Conservation (phyloP, 192 early-diverging fungal genomes). For the Chytriomyces sp. region DNA sequence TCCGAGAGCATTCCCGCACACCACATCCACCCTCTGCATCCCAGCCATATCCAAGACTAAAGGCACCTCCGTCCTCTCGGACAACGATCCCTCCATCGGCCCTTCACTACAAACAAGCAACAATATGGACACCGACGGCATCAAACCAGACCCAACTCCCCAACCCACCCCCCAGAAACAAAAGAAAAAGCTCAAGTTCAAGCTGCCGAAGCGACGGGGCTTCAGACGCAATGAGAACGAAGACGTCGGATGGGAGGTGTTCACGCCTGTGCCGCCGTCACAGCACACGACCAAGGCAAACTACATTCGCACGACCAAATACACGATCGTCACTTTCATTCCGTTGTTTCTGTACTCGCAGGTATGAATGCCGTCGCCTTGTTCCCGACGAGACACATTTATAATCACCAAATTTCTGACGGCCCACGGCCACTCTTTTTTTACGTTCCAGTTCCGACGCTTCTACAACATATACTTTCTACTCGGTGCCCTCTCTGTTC, state of each 20-base stretch:
- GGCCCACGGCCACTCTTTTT: conserved; percentile 14
- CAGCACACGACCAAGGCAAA: conserved; percentile 50
- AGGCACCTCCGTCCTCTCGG: too few relatives aligned
- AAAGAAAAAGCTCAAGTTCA: conserved; percentile 23
- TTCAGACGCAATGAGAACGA: conserved; percentile 30
- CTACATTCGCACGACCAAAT: conserved; percentile 92
- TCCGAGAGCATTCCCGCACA: too few relatives aligned
- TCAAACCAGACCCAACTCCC: too few relatives aligned
- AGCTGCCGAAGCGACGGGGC: background rate
- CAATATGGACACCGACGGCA: too few relatives aligned
- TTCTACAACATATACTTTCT: conserved; percentile 72
- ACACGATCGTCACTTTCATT: conserved; percentile 86
- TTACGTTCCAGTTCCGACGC: conserved; percentile 56
- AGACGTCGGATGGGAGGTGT: conserved; percentile 24
- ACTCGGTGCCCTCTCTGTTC: conserved; percentile 53
- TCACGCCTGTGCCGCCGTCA: conserved; percentile 19
- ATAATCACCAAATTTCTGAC: conserved; percentile 44
- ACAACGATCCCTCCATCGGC: too few relatives aligned
- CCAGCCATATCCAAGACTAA: too few relatives aligned
- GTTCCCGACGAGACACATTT: background rate
- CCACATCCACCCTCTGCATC: too few relatives aligned
- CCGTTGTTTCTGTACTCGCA: conserved; percentile 93
- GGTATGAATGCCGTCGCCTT: conserved; percentile 64
- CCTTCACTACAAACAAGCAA: too few relatives aligned
- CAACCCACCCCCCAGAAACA: background rate